A percentile compares a stretch with the other conserved stretches of the same genome.
Conservation (phyloP, 306 rosid genomes). For the Comarum palustre region DNA sequence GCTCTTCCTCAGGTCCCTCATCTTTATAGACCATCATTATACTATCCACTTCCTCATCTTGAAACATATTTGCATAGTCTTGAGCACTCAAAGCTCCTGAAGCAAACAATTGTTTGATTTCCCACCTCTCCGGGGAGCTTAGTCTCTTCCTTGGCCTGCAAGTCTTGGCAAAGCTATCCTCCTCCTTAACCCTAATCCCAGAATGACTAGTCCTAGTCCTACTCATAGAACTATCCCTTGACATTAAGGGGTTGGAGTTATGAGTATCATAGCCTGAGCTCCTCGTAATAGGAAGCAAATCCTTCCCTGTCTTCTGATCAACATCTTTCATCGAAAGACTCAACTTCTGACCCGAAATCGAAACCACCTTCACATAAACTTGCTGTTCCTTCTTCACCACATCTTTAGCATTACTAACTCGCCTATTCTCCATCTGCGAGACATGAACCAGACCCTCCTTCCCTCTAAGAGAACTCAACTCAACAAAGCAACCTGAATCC, state of each 20-base stretch:
- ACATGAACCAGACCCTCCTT: slow-evolving; percentile 87
- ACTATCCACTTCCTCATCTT: slow-evolving; percentile 75
- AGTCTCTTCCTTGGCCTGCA: slow-evolving; percentile 78
- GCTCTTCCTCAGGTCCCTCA: slow-evolving; percentile 85
- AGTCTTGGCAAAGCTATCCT: slow-evolving; percentile 42
- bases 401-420: slow-evolving; percentile 70
- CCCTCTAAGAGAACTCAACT: slow-evolving; percentile 60
- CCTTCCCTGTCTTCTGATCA: slow-evolving; percentile 69
- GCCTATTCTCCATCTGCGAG: slow-evolving; percentile 70
- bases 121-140: slow-evolving; percentile 95
- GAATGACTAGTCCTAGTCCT: slow-evolving; percentile 80
- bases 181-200: slow-evolving; percentile 70
- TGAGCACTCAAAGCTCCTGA: slow-evolving; percentile 63
- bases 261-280: slow-evolving; percentile 43
- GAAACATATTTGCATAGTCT: slow-evolving; percentile 53
- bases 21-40: slow-evolving; percentile 52
- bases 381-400: slow-evolving; percentile 77
- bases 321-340: slow-evolving; percentile 85
- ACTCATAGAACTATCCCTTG: slow-evolving; percentile 46
- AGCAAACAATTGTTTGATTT: slow-evolving; percentile 76
- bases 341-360: slow-evolving; percentile 71
- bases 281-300: slow-evolving; percentile 71
- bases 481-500: slow-evolving; percentile 84
- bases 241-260: slow-evolving; percentile 54
- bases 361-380: slow-evolving; percentile 75